Conservation (phyloP, 2,329 filamentous ascomycete genomes). For the Paramyrothecium sp. region DNA sequence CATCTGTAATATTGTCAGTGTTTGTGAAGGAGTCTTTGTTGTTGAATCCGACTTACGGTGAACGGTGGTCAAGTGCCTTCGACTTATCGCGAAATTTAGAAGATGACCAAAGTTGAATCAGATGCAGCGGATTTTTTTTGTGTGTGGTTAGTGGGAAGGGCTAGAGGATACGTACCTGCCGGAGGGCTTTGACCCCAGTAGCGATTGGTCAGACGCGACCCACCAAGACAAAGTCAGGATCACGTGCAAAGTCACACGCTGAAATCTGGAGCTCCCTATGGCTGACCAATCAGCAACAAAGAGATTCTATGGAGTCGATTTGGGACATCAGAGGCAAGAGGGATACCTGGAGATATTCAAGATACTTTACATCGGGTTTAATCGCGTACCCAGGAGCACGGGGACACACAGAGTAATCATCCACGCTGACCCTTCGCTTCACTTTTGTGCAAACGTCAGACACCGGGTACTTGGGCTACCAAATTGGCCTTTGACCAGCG, state of each 20-base stretch:
- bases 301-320: no score
- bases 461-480: no score
- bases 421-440: no score
- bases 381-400: no score
- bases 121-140: conserved; percentile 39
- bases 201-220: conserved; percentile 28
- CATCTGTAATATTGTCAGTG: conserved; percentile 45
- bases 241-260: conserved; percentile 19
- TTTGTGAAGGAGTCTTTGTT: conserved; percentile 39
- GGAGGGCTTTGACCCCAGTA: conserved; percentile 35
- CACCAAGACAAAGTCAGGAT: conserved; percentile 3
- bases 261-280: not conserved
- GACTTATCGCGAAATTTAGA: conserved; percentile 38
- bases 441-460: no score
- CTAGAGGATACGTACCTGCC: conserved; percentile 24
- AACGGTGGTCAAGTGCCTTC: conserved; percentile 42
- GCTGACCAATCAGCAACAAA: conserved; percentile 19
- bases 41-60: conserved; percentile 43
- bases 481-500: no score
- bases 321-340: no score
- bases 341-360: no score
- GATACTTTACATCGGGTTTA: no score
- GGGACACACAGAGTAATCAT: no score
- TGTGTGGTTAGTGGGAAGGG: conserved; percentile 39
- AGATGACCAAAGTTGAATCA: conserved; percentile 37